Percentiles rank a stretch among this genome's conserved stretches.
Conservation (phyloP, 2,329 filamentous ascomycete genomes). For the Mariannaea sp. region DNA sequence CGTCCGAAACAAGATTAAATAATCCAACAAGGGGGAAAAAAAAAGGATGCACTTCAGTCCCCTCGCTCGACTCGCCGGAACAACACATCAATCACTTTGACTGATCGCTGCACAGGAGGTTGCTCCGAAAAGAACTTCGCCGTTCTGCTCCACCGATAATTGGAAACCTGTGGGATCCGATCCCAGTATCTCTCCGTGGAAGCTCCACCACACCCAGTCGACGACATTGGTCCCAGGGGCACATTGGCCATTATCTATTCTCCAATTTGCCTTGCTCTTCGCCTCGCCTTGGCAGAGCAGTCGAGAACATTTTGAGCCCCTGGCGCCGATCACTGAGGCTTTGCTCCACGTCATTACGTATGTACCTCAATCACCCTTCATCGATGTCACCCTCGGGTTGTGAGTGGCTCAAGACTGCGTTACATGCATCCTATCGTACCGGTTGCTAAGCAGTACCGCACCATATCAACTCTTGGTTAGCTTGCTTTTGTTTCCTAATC, state of each 20-base stretch:
- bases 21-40: too few species aligned
- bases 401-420: background rate
- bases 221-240: conserved; percentile 4
- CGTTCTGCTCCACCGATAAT: conserved; percentile 3
- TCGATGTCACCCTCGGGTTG: background rate
- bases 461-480: too few species aligned
- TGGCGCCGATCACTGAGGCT: conserved; percentile 10
- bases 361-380: background rate
- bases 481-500: background rate
- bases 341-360: conserved; percentile 22
- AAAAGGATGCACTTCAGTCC: background rate
- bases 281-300: conserved; percentile 12
- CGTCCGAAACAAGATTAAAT: too few species aligned
- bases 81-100: background rate
- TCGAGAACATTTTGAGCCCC: background rate
- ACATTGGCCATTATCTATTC: background rate
- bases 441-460: background rate
- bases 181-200: conserved; percentile 3
- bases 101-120: background rate
- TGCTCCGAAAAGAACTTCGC: conserved; percentile 19
- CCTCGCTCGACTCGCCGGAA: background rate
- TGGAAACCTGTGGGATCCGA: too few species aligned
- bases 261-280: conserved; percentile 8
- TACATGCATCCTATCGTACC: too few species aligned
- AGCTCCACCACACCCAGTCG: conserved; percentile 4